phyloP scores from a whole-genome alignment of 2,329 filamentous ascomycete species.

The Tolypocladium inflatum region DNA sequence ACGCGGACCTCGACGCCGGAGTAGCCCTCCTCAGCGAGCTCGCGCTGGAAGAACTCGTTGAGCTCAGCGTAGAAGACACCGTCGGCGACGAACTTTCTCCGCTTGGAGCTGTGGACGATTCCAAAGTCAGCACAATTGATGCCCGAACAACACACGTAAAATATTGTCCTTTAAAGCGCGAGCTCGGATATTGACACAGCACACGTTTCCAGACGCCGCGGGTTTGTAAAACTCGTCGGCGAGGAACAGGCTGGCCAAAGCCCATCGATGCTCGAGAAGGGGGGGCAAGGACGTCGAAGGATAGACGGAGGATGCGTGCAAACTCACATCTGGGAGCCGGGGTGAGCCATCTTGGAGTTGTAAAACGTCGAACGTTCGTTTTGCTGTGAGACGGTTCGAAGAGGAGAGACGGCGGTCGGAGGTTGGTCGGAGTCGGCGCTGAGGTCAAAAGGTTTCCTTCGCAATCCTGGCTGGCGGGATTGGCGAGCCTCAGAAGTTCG shows the following conservation, averaged over 20 bases:
- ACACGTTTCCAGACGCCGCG: not conserved
- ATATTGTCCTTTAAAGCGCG: no score
- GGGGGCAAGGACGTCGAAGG: not conserved
- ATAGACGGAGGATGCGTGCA: not conserved
- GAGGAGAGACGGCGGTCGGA: not conserved
- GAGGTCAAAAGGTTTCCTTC: constrained; percentile 5
- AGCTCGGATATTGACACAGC: not conserved
- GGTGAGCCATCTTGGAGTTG: constrained; percentile 47
- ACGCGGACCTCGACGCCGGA: constrained; percentile 99
- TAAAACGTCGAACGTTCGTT: constrained; percentile 9
- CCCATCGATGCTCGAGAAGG: not conserved
- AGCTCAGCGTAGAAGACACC: constrained; percentile 99
- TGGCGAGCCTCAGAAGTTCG: constrained; percentile 4
- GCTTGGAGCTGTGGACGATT: constrained; percentile 59
- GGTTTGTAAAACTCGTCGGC: not conserved
- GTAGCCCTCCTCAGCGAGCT: constrained; percentile 99
- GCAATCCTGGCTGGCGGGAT: constrained; percentile 3
- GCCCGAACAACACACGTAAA: not conserved
- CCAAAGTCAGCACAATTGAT: constrained; percentile 2
- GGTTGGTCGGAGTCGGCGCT: constrained; percentile 2
- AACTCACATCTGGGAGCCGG: constrained; percentile 54
- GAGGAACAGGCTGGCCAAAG: not conserved
- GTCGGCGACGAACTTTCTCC: constrained; percentile 92
- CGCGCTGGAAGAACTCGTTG: constrained; percentile 99
- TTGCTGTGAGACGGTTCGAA: constrained; percentile 17